Conservation (phyloP, 1,139 yeast genomes). For the Sugiyamaella pinicola region DNA sequence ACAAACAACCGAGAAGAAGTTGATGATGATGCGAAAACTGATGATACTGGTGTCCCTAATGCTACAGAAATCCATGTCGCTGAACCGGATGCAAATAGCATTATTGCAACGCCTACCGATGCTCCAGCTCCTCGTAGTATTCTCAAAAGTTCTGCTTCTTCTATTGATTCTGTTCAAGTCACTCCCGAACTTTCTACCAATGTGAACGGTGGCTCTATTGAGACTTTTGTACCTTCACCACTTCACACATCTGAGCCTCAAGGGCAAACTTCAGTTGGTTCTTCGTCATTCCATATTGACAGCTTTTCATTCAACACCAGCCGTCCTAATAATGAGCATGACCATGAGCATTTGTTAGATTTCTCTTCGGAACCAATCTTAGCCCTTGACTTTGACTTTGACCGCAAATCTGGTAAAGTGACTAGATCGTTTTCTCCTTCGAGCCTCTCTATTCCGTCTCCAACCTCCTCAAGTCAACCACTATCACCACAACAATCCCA, state of each 20-base stretch:
- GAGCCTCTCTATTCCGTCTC: constrained; percentile 7
- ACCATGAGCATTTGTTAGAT: constrained; percentile 12
- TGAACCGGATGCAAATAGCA: constrained; percentile 15
- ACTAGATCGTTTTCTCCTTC: constrained; percentile 20
- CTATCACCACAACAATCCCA: background rate
- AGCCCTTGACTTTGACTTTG: constrained; percentile 23
- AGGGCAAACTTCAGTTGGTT: background rate
- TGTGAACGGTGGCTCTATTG: background rate
- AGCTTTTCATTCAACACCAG: background rate
- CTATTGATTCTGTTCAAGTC: constrained; percentile 17
- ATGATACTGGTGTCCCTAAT: constrained; percentile 37
- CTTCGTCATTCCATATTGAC: background rate
- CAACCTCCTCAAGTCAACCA: background rate
- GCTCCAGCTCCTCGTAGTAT: constrained; percentile 33
- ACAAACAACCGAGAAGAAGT: constrained; percentile 20
- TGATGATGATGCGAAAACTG: constrained; percentile 25
- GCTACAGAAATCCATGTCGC: constrained; percentile 39
- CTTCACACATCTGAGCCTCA: background rate
- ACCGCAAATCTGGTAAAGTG: constrained; percentile 19
- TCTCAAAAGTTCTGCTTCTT: constrained; percentile 28
- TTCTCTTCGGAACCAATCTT: constrained; percentile 21
- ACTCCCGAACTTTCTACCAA: constrained; percentile 13
- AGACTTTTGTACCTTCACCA: background rate
- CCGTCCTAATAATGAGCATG: background rate
- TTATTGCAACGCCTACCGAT: constrained; percentile 23